Percentiles rank a stretch among this genome's conserved stretches.
Conservation (phyloP, 352 stramenopile genomes). For the Globisporangium solare region DNA sequence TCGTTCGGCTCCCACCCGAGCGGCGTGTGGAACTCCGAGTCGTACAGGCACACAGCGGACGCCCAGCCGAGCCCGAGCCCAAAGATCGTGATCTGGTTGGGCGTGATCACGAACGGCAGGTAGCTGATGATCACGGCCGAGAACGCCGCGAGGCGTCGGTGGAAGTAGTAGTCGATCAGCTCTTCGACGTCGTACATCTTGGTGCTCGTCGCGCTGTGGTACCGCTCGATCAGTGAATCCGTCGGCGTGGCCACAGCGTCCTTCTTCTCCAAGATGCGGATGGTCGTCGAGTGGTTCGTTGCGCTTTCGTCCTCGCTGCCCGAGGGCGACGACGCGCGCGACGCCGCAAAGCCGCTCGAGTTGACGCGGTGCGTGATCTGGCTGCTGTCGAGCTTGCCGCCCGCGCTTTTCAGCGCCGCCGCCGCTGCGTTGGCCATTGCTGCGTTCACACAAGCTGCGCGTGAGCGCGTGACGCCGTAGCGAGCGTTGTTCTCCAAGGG, state of each 20-base stretch:
- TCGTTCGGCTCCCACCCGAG: constrained; percentile 50
- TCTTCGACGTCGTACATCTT: constrained; percentile 89
- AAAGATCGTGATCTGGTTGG: constrained; percentile 85
- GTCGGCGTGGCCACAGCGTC: constrained; percentile 24
- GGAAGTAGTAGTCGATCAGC: constrained; percentile 83
- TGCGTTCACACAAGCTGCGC: neutral
- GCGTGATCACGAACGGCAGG: constrained; percentile 77
- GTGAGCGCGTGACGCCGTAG: constrained; percentile 10
- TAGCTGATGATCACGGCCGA: constrained; percentile 78
- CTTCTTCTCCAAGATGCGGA: constrained; percentile 11
- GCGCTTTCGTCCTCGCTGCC: constrained; percentile 32
- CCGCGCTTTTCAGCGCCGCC: constrained; percentile 7
- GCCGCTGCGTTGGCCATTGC: constrained; percentile 1
- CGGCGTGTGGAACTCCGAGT: constrained; percentile 76
- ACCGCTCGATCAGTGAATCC: constrained; percentile 57
- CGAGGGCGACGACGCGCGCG: constrained; percentile 28
- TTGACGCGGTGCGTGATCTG: constrained; percentile 20
- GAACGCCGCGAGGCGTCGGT: constrained; percentile 68
- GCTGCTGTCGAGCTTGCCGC: constrained; percentile 3
- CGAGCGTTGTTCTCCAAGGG: neutral
- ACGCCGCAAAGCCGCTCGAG: constrained; percentile 20
- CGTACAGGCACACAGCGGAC: constrained; percentile 64
- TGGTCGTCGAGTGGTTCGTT: constrained; percentile 16
- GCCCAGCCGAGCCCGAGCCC: constrained; percentile 66
- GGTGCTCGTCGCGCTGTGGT: constrained; percentile 62